Evolutionary conservation across 2,329 filamentous ascomycete species (phyloP), one percentile per base, ranked within the genome.

Genomic region (Ophiognomonia clavigignenti-juglandacearum): DNA sequence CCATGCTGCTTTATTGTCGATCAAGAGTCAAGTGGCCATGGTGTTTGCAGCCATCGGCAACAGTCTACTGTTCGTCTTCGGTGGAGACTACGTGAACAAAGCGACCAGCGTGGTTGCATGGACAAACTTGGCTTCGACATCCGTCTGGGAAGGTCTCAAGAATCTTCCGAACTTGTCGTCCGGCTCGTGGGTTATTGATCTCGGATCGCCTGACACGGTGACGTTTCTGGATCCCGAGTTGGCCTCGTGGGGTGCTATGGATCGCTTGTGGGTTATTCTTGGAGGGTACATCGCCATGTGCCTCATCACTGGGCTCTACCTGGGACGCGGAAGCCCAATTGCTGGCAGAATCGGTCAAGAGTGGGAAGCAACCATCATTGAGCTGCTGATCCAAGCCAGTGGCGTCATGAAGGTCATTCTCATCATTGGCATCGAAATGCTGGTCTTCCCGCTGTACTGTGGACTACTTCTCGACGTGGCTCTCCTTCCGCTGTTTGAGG

Each of bases 371-470:
- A 78, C 83, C 7, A 66, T 96, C 35, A 85, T 92, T 20, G 92
- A 97, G 53, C 77, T 84, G 2, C 74, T 98, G 19, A 85, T 90
- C 53, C 95, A 98, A 73, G 93, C 93, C 39, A 95, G 93, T 35
- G 93, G 95, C 13, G 92, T 98, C 9, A 83, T 96, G 74, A 98
- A 98, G 65, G 93, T 98, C 19, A 95, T 98, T 42, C 71, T 97
- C 51, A 97, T 98, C 59, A 98, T 98, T 55, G 93, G 91, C 54
- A 98, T 98, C 58, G 93, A 98, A 69, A 98, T 98, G 93, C 83
- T 98, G 29, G 83, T 91, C 6, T 98, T 98, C 61, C 93, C 93
- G 0, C 74, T 98, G 2, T 98, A 98, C 64, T 98, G 93, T 59
- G 93, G 93, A 5, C 74, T 96, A 29, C 77, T 98, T 2, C 81